Conservation (phyloP, 2,329 filamentous ascomycete species). For the Aphanocladium album region DNA sequence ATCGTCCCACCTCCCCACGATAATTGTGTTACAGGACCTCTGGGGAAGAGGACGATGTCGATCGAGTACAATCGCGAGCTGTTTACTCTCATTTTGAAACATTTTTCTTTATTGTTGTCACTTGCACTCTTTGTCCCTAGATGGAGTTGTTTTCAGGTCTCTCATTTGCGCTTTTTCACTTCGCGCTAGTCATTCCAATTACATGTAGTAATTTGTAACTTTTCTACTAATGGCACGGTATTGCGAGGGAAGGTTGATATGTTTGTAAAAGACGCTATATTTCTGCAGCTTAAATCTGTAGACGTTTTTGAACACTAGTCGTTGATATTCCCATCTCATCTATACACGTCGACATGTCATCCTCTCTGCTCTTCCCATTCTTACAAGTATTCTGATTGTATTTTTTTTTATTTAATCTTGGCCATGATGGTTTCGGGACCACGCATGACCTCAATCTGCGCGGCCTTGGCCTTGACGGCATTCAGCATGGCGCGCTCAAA, state of each 20-base stretch:
- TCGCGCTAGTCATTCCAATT: not conserved
- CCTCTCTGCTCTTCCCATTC: not conserved
- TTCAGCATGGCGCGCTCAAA: constrained; percentile 90
- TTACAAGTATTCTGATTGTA: not conserved
- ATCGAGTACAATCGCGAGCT: no score
- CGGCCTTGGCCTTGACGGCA: constrained; percentile 81
- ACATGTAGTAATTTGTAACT: constrained; percentile 1
- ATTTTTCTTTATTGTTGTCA: not conserved
- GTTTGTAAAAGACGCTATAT: not conserved
- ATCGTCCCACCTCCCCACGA: not conserved
- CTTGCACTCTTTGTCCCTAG: not conserved
- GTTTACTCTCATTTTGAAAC: not conserved
- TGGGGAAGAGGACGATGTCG: no score
- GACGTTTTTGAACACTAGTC: not conserved
- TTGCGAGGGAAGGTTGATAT: no score
- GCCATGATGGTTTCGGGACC: constrained; percentile 92
- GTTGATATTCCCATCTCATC: not conserved
- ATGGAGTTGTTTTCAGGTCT: constrained; percentile 6
- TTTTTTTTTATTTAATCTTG: constrained; percentile 46
- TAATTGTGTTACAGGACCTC: not conserved
- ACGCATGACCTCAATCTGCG: constrained; percentile 73
- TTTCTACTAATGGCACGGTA: no score
- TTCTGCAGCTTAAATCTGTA: not conserved
- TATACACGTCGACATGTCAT: no score
- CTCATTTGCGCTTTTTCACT: constrained; percentile 1